Base-by-base conservation (phyloP, 2,329 filamentous ascomycete species). In the Diaporthe citrichinensis region DNA sequence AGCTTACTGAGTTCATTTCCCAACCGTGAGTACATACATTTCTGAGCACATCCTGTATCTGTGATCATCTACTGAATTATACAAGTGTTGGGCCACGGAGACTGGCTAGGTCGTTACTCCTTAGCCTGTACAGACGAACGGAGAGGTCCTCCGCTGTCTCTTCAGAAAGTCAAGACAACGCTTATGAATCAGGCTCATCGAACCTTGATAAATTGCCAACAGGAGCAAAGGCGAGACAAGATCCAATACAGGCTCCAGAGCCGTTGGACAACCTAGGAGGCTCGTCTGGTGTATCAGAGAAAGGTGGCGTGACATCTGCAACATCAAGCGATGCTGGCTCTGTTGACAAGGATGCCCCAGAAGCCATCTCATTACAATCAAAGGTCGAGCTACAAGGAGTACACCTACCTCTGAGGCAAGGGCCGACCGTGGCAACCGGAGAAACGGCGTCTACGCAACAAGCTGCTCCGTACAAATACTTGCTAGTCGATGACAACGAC, bases 401-500 rank as follows among this genome's bases (percentile, higher is more conserved):
- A 31, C 23, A n/a, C 10, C 2, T 55, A 5, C 58, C 57, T 44
- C 14, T 41, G 2, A 67, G 58, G 23, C 71, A 17, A 39, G 12
- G 41, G 7, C 71, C 36, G 25, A 36, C 39, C 14, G 20, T 15
- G 34, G 25, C 58, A 20, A 12, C 1, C 5, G 31, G 57, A 34
- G 49, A 31, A 9, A n/a, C 10, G n/a, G 23, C 1, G n/a, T 14
- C 58, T 5, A 20, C 4, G 36, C 46, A 41, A 17, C 46, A 41
- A 14, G 6, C 46, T 7, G 20, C 36, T 25, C 23, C 12, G 3
- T 34, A 46, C 46, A 75, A 71, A 46, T 69, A 85, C 17, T 79
- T 86, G 9, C 78, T 85, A 2, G 85, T 87, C 2, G 85, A 87
- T 68, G 85, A 86, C 74, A 87, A 87, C 73, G 82, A 81, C 8